Evolutionary conservation across 768 basidiomycete species (phyloP), one percentile per base, ranked within the genome.

Genomic region (Rhodotorula sphaerocarpa): DNA sequence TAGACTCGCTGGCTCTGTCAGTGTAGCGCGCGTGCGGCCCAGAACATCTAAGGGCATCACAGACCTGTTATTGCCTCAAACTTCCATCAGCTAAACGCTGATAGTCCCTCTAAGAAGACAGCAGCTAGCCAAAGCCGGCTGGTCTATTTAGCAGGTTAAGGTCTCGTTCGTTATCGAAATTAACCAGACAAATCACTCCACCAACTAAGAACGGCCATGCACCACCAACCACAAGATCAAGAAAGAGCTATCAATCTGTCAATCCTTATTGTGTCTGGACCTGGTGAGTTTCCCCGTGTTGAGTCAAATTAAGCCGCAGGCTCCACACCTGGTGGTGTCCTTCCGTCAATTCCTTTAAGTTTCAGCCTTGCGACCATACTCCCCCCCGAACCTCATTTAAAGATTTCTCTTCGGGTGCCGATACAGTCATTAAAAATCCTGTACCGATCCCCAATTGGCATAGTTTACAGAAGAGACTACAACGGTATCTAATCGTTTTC

Each of bases 121-220:
- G 57, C 79, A 80, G 81, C 83, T 83, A 83, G 81, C 84, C 69
- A 80, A 82, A 82, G 83, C 80, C 81, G 76, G 80, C 81, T 82
- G 79, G 84, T 80, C 85, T 87, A 87, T 86, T 87, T 85, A 86
- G 86, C 85, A 86, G 84, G 84, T 84, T 83, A 85, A 86, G 84
- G 86, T 87, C 85, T 87, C 85, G 82, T 86, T 87, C 83, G 82
- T 86, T 86, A 87, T 87, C 85, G 82, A 84, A 87, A 87, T 88
- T 87, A 87, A 87, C 86, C 86, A 87, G 87, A 88, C 86, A 87
- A 87, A 87, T 87, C 86, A 86, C 86, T 87, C 85, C 85, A 77
- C 83, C 81, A 86, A 86, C 84, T 85, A 86, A 85, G 84, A 86
- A 86, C 81, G 83, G 84, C 84, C 84, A 86, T 86, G 84, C 84